Base-by-base conservation (phyloP, 169 alveolate species). In the Cryptosporidium xiaoi region DNA sequence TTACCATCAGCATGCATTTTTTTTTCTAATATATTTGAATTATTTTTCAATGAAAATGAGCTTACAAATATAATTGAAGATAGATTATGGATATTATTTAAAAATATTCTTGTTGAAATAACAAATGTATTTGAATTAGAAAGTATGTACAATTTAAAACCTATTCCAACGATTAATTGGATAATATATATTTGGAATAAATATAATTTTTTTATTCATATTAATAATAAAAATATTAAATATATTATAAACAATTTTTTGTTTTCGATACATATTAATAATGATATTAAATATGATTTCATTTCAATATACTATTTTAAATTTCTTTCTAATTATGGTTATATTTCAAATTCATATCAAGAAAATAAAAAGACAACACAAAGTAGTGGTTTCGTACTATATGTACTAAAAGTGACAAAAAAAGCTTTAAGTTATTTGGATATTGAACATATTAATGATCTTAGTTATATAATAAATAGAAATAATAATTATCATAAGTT, bases 121-220 rank as follows among this genome's bases (percentile, higher is more conserved):
- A 13, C 27, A 15, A 3, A 31, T 12, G 56, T 69, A 29, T 69
- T 69, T 53, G 24, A 55, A 3, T 29, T 69, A 51, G 27, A 51
- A n/a, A 53, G 51, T 29, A 20, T 27, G 7, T 0, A 46, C 20
- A 24, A 33, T 6, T 40, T 77, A 8, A 68, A 68, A 20, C 77
- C 33, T 6, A 62, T 77, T 10, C 87, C 87, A 62, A 53, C 56
- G 7, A 64, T 36, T 13, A 3, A 31, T 24, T 77, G 71, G 87
- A 77, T 77, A 13, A 50, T 77, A 44, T 56, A 36, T 33, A 27
- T 3, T 24, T 77, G 87, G 87, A 77, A 77, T 27, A 77, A 18
- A 34, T 62, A 60, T 69, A 66, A 69, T 27, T 51, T 69, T 18
- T 69, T 69, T 51, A 60, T 69, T n/a, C 16, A 12, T 51, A 51